A percentile compares a stretch with the other conserved stretches of the same genome.
These are phyloP conservation scores for Jatropha multifida DNA, from an alignment of 441 rosid genomes.

Conservation along the genomic window DNA sequence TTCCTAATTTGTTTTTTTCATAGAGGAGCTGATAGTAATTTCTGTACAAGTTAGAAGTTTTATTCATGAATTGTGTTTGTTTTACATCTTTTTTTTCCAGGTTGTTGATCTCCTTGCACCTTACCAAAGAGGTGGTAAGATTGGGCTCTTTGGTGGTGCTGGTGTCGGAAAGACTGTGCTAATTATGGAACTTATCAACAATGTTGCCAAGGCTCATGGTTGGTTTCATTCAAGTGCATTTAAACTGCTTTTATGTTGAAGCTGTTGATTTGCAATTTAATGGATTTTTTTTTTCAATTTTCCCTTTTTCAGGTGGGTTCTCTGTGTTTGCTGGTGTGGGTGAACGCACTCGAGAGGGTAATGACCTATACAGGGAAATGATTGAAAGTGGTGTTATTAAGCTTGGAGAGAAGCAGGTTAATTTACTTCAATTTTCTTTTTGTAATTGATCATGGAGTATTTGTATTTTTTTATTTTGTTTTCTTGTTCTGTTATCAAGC, in stretches of 20 bases:
- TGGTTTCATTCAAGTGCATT: slow-evolving; percentile 15
- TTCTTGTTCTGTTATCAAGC: neutral
- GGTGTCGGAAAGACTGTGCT: slow-evolving; percentile 98
- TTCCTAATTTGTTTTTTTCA: neutral
- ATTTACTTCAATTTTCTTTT: neutral
- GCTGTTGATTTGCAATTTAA: neutral
- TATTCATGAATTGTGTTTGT: neutral
- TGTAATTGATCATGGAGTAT: neutral
- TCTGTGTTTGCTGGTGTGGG: slow-evolving; percentile 99
- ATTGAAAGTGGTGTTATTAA: slow-evolving; percentile 99
- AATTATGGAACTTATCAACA: slow-evolving; percentile 95
- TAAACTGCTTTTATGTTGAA: neutral
- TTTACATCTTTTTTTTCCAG: slow-evolving; percentile 24
- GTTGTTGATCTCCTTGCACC: slow-evolving; percentile 94
- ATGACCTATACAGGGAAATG: slow-evolving; percentile 98
- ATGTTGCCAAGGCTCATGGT: slow-evolving; percentile 98
- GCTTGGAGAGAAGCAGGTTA: slow-evolving; percentile 94
- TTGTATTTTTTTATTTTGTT: neutral
- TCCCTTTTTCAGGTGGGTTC: slow-evolving; percentile 73
- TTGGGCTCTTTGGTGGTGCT: slow-evolving; percentile 94
- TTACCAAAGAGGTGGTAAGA: slow-evolving; percentile 94
- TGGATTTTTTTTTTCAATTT: neutral
- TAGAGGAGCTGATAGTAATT: neutral
- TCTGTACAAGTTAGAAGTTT: neutral
- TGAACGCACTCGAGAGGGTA: slow-evolving; percentile 95